phyloP scores from a whole-genome alignment of 192 early-diverging fungal genomes.

The Pilaira anomala region DNA sequence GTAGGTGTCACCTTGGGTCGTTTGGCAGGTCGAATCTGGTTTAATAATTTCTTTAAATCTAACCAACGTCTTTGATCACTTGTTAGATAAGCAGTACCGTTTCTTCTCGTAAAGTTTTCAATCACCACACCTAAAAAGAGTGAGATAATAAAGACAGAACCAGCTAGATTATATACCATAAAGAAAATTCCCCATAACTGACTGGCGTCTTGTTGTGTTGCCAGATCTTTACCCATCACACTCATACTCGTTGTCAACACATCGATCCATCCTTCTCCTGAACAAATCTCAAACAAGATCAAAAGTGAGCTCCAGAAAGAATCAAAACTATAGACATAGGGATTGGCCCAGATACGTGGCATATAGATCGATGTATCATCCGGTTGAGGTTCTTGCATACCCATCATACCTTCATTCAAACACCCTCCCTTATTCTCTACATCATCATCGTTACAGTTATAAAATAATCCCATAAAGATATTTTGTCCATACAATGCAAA shows the following conservation, averaged over 20 bases:
- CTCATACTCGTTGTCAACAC: conserved; percentile 47
- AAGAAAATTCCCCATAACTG: conserved; percentile 55
- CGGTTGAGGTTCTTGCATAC: conserved; percentile 23
- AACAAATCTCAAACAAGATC: conserved; percentile 57
- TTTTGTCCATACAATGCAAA: conserved; percentile 50
- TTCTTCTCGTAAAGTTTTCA: conserved; percentile 55
- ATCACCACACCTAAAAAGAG: conserved; percentile 60
- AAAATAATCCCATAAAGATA: conserved; percentile 51
- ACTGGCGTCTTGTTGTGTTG: conserved; percentile 35
- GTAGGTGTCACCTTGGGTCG: conserved; percentile 38
- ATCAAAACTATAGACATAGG: conserved; percentile 58
- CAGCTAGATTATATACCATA: conserved; percentile 56
- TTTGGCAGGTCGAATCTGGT: conserved; percentile 51
- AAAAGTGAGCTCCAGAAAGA: conserved; percentile 49
- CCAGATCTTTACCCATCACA: conserved; percentile 38
- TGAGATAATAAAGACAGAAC: conserved; percentile 55
- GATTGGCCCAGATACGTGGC: conserved; percentile 59
- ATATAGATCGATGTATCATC: conserved; percentile 21
- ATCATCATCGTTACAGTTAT: conserved; percentile 46
- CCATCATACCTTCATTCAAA: conserved; percentile 25
- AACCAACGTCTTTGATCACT: conserved; percentile 59
- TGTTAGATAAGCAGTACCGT: conserved; percentile 56
- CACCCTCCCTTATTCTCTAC: conserved; percentile 31
- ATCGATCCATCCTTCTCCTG: conserved; percentile 58
- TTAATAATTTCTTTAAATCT: conserved; percentile 55